phyloP scores from a whole-genome alignment of 495 filamentous ascomycete species.

The Lentithecium fluviatile region DNA sequence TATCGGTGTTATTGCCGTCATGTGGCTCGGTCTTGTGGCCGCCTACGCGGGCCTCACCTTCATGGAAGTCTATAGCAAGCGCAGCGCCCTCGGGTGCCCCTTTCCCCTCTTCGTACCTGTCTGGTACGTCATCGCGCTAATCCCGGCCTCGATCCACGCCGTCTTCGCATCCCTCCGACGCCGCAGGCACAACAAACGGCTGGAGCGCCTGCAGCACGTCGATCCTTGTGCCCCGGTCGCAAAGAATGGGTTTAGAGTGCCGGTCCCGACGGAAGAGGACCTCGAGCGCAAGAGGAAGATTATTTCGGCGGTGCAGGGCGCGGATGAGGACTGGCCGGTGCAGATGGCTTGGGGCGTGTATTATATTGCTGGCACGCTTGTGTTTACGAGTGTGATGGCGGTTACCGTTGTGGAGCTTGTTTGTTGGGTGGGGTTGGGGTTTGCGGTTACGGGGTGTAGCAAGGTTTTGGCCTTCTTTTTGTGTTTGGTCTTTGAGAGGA shows the following conservation, averaged over 20 bases:
- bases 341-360: conserved; percentile 27
- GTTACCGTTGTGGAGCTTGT: conserved; percentile 25
- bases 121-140: conserved; percentile 25
- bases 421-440: conserved; percentile 19
- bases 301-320: conserved; percentile 24
- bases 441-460: conserved; percentile 18
- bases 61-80: conserved; percentile 25
- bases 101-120: conserved; percentile 14
- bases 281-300: not conserved
- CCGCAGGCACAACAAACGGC: not conserved
- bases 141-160: conserved; percentile 19
- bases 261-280: not conserved
- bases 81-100: conserved; percentile 24
- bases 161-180: not conserved
- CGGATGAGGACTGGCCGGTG: conserved; percentile 21
- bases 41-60: conserved; percentile 12
- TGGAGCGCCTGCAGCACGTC: not conserved
- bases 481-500: conserved; percentile 16
- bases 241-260: not conserved
- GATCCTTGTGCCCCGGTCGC: not conserved
- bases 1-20: not conserved
- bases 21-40: not conserved
- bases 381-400: conserved; percentile 29
- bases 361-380: conserved; percentile 30
- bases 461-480: conserved; percentile 31